Base-by-base conservation (phyloP, 2,329 filamentous ascomycete genomes). In the Alternaria sp. region DNA sequence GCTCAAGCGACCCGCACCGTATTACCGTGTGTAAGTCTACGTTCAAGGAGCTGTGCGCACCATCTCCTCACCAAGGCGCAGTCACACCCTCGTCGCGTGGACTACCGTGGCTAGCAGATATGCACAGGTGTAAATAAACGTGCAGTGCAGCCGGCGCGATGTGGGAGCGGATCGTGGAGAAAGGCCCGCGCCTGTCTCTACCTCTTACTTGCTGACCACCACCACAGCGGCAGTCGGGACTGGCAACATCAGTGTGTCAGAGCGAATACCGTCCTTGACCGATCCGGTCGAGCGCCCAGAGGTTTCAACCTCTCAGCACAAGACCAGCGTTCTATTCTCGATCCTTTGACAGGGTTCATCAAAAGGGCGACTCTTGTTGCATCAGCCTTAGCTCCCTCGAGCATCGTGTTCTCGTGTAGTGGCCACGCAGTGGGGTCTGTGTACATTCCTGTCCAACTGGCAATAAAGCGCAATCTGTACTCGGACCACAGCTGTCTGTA, bases 61-160 rank as follows among this genome's bases (percentile, higher is more conserved):
- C n/a, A 54, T 46, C 56, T 60, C 58, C 63, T 64, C 56, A 64
- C 54, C 56, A 37, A 72, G 65, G 62, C 50, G 63, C 63, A 71
- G 76, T 79, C 63, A 67, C 65, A 79, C 76, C 61, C 58, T 66
- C 59, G 64, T 71, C 78, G 75, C 78, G 78, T 79, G 78, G 75
- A 64, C 69, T 56, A 69, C 51, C 71, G 69, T 71, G 66, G 70
- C 67, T 73, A 72, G 71, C 64, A 71, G 58, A 64, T 66, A 75
- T 78, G 76, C 77, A 77, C 71, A 76, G 71, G 73, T 76, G 71
- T 70, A 77, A 79, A 78, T 79, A 79, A 79, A 78, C 73, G 76
- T 79, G 78, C 77, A 79, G 77, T 68, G 77, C 78, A 79, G 70
- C 78, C 72, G 75, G 76, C 76, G 76, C 77, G 74, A 75, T 75